Percentiles rank a stretch among this genome's conserved stretches.
Conservation (phyloP, 2,329 filamentous ascomycete species). For the Exutisphaerella laricina region DNA sequence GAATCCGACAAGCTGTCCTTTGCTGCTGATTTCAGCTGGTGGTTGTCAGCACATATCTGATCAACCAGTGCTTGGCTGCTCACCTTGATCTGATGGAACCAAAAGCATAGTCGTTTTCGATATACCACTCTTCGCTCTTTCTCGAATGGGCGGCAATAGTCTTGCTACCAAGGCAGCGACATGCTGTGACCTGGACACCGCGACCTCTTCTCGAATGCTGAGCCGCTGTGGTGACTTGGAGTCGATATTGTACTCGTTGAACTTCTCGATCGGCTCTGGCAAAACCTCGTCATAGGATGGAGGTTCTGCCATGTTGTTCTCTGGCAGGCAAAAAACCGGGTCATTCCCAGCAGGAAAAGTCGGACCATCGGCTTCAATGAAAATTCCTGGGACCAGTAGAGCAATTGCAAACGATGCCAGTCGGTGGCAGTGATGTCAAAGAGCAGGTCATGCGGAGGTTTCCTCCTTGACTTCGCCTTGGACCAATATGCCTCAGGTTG, state of each 20-base stretch:
- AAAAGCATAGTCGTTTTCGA: constrained; percentile 28
- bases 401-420: not conserved
- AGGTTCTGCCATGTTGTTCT: constrained; percentile 19
- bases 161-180: constrained; percentile 28
- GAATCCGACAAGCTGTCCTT: constrained; percentile 26
- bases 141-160: constrained; percentile 21
- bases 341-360: not conserved
- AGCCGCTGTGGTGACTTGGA: constrained; percentile 19
- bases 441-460: no score
- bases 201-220: constrained; percentile 29
- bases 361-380: not conserved
- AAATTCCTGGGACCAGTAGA: not conserved
- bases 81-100: constrained; percentile 32
- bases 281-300: constrained; percentile 30
- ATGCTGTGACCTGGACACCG: constrained; percentile 28
- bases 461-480: not conserved
- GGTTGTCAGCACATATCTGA: constrained; percentile 8
- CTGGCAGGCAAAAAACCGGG: not conserved
- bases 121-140: constrained; percentile 26
- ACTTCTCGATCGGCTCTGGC: constrained; percentile 4
- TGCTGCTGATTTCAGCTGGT: constrained; percentile 13
- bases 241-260: constrained; percentile 11
- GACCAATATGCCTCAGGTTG: not conserved
- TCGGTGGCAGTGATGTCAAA: not conserved
- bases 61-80: not conserved